Percentiles rank a stretch among this genome's conserved stretches.
These are phyloP conservation scores for Emericellopsis terricola DNA, from an alignment of 495 filamentous ascomycete genomes.

Conservation along the genomic window DNA sequence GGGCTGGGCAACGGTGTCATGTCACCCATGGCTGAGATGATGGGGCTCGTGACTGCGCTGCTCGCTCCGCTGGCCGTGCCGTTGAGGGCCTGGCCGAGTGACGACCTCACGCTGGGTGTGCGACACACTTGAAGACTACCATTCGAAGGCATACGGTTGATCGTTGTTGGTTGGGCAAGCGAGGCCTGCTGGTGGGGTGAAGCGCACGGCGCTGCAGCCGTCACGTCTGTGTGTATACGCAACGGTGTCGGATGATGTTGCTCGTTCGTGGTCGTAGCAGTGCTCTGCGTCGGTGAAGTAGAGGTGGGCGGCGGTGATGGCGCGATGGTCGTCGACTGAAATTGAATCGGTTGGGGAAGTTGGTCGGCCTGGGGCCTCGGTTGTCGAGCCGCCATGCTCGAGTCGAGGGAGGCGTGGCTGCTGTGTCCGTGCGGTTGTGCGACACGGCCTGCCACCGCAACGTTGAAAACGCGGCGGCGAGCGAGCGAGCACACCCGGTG, in stretches of 20 bases:
- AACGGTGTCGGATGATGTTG: slow-evolving; percentile 6
- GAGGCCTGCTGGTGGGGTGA: slow-evolving; percentile 6
- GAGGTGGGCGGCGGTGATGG: slow-evolving; percentile 11
- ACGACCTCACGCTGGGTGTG: slow-evolving; percentile 28
- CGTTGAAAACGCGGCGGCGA: no score
- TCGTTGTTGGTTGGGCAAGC: background rate
- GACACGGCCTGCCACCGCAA: no score
- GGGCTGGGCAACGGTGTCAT: slow-evolving; percentile 90
- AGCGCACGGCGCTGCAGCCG: no score
- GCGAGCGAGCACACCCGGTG: no score
- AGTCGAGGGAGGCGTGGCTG: no score
- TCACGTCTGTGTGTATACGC: slow-evolving; percentile 19
- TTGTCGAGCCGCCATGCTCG: no score
- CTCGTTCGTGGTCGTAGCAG: background rate
- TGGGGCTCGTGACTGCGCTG: slow-evolving; percentile 34
- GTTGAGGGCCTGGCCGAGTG: slow-evolving; percentile 13
- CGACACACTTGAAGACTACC: slow-evolving; percentile 24
- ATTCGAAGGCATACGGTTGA: slow-evolving; percentile 19
- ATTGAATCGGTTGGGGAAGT: slow-evolving; percentile 7
- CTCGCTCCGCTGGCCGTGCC: slow-evolving; percentile 20
- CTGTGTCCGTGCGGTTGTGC: no score
- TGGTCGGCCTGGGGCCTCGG: no score
- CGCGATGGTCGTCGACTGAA: slow-evolving; percentile 15
- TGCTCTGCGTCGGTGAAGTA: slow-evolving; percentile 2
- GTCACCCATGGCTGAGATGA: slow-evolving; percentile 67